phyloP scores from a whole-genome alignment of 805 yeast species.

The Vanderwaltozyma verrucispora region DNA sequence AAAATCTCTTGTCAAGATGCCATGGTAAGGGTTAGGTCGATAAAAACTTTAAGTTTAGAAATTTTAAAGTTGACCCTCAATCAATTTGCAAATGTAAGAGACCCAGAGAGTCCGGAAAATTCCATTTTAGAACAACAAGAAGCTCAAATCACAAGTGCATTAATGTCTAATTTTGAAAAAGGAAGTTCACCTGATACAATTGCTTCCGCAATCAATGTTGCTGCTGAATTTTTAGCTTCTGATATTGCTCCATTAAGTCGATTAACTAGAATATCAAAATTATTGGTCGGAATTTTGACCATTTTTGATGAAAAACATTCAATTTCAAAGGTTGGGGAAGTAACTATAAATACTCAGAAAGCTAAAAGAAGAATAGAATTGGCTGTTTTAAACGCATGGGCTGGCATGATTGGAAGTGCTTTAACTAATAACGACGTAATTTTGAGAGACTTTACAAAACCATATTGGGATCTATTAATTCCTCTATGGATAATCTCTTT shows the following conservation, averaged over 20 bases:
- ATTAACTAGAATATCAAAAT: constrained; percentile 46
- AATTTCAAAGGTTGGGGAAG: constrained; percentile 44
- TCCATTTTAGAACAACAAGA: constrained; percentile 83
- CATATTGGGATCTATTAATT: constrained; percentile 48
- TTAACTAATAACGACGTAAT: constrained; percentile 26
- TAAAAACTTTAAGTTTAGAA: constrained; percentile 56
- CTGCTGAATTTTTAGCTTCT: constrained; percentile 66
- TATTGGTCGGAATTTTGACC: constrained; percentile 58
- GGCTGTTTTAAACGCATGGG: constrained; percentile 65
- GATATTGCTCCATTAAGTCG: constrained; percentile 40
- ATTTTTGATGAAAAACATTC: constrained; percentile 30
- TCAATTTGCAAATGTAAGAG: constrained; percentile 50
- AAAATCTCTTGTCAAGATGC: constrained; percentile 74
- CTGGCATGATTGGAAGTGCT: constrained; percentile 38
- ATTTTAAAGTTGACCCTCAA: constrained; percentile 55
- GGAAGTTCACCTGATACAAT: constrained; percentile 69
- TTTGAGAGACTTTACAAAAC: constrained; percentile 39
- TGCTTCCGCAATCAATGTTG: constrained; percentile 63
- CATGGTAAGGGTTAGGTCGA: constrained; percentile 50
- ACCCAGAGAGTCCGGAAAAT: constrained; percentile 61
- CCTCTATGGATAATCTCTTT: constrained; percentile 75
- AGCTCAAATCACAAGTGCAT: constrained; percentile 85
- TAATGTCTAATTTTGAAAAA: constrained; percentile 72
- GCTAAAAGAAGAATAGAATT: constrained; percentile 47
- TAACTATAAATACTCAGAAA: constrained; percentile 35